A percentile compares a stretch with the other conserved stretches of the same genome.
Evolutionary conservation across 768 basidiomycete species (phyloP).

Genomic region (Russula virescens): DNA sequence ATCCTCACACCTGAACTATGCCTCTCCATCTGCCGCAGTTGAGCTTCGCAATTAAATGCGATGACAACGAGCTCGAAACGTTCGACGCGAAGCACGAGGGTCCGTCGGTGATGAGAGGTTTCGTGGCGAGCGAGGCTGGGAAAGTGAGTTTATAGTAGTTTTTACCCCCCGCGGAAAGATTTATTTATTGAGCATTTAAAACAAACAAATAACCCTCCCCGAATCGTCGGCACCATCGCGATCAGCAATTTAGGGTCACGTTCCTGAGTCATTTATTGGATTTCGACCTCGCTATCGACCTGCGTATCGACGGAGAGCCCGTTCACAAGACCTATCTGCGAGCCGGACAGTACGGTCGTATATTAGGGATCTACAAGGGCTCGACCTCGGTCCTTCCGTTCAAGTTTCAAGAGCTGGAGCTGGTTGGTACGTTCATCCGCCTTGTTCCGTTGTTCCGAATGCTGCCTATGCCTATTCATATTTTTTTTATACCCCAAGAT

Average conservation of each 20-base stretch:
- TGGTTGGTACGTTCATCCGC: slow-evolving; percentile 5
- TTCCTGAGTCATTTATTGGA: neutral
- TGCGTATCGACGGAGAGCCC: slow-evolving; percentile 8
- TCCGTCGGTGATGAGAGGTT: neutral
- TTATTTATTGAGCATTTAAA: neutral
- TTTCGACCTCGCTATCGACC: neutral
- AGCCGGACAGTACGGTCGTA: neutral
- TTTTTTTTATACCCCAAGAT: neutral
- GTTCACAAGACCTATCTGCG: neutral
- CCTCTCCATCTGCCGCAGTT: neutral
- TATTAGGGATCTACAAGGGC: neutral
- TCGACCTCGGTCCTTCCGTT: neutral
- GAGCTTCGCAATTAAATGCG: slow-evolving; percentile 3
- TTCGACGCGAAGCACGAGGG: neutral
- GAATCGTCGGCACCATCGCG: no score
- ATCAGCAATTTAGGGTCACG: slow-evolving; percentile 9
- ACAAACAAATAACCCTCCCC: no score
- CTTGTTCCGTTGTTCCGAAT: no score
- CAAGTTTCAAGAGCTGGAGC: slow-evolving; percentile 12
- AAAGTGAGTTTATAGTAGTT: slow-evolving; percentile 1
- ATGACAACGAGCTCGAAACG: neutral
- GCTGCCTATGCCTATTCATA: no score
- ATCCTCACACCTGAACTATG: slow-evolving; percentile 1
- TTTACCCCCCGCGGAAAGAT: neutral
- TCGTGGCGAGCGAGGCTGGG: slow-evolving; percentile 14